These are phyloP conservation scores for Ampelomyces quisqualis DNA, from an alignment of 2,329 filamentous ascomycete genomes.

Conservation along the genomic window DNA sequence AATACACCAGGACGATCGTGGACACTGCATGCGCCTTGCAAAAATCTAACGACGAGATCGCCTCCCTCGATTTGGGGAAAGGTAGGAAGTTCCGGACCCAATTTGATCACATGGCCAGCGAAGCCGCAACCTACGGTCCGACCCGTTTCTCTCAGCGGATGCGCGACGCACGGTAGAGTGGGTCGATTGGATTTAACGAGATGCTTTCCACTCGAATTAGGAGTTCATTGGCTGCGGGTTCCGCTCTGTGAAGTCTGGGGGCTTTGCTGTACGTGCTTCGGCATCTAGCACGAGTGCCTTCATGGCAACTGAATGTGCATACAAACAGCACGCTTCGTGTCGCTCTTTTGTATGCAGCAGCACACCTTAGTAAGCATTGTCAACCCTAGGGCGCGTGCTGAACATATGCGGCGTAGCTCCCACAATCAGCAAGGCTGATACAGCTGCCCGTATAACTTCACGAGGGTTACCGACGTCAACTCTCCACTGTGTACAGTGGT, in stretches of 20 bases:
- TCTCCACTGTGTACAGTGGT: too few species aligned
- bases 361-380: too few species aligned
- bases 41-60: slow-evolving; percentile 45
- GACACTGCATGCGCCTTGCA: slow-evolving; percentile 48
- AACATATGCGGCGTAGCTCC: too few species aligned
- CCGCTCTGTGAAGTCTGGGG: slow-evolving; percentile 7
- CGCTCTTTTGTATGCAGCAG: too few species aligned
- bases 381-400: too few species aligned
- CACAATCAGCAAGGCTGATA: too few species aligned
- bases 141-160: slow-evolving; percentile 39
- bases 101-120: slow-evolving; percentile 34
- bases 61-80: slow-evolving; percentile 23
- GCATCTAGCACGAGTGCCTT: slow-evolving; percentile 25
- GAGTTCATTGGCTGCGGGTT: slow-evolving; percentile 18
- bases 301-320: slow-evolving; percentile 9
- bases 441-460: too few species aligned
- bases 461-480: too few species aligned
- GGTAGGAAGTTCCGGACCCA: slow-evolving; percentile 11
- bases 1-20: slow-evolving; percentile 51
- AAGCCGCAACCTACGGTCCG: slow-evolving; percentile 48
- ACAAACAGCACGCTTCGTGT: too few species aligned
- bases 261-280: slow-evolving; percentile 13
- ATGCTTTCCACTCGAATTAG: slow-evolving; percentile 28
- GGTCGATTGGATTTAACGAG: slow-evolving; percentile 37
- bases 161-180: slow-evolving; percentile 40